These are phyloP conservation scores for Ophiostoma ulmi DNA, from an alignment of 2,329 filamentous ascomycete species.

Conservation along the genomic window DNA sequence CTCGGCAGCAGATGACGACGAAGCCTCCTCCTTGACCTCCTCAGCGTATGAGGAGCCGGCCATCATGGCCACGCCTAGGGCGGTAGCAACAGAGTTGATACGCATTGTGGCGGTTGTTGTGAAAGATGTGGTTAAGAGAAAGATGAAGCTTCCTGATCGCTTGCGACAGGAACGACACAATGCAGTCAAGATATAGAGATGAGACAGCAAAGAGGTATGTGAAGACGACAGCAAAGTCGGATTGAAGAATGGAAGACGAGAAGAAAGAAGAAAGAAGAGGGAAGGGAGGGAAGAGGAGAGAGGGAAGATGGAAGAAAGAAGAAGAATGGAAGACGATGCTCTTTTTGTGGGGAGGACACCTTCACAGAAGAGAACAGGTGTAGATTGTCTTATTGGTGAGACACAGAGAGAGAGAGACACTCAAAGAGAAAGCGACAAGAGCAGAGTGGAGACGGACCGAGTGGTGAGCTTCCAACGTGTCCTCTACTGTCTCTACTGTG, in stretches of 20 bases:
- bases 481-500: slow-evolving; percentile 26
- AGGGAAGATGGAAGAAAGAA: slow-evolving; percentile 18
- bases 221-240: slow-evolving; percentile 16
- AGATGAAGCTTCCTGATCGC: slow-evolving; percentile 9
- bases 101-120: slow-evolving; percentile 56
- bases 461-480: slow-evolving; percentile 27
- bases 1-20: slow-evolving; percentile 52
- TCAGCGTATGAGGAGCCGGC: slow-evolving; percentile 66
- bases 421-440: slow-evolving; percentile 14
- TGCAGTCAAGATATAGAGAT: not conserved
- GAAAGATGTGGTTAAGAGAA: not conserved
- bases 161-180: slow-evolving; percentile 4
- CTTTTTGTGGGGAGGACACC: slow-evolving; percentile 21
- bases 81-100: slow-evolving; percentile 72
- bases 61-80: slow-evolving; percentile 68
- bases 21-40: slow-evolving; percentile 49
- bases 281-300: slow-evolving; percentile 13
- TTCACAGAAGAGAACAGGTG: slow-evolving; percentile 23
- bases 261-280: slow-evolving; percentile 17
- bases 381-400: not conserved
- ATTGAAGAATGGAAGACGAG: slow-evolving; percentile 19
- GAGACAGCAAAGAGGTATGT: not conserved
- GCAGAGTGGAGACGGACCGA: not conserved
- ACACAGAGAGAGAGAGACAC: not conserved
- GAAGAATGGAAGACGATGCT: slow-evolving; percentile 21